Conservation (phyloP, 768 basidiomycete species). For the Termitomyces sp. region DNA sequence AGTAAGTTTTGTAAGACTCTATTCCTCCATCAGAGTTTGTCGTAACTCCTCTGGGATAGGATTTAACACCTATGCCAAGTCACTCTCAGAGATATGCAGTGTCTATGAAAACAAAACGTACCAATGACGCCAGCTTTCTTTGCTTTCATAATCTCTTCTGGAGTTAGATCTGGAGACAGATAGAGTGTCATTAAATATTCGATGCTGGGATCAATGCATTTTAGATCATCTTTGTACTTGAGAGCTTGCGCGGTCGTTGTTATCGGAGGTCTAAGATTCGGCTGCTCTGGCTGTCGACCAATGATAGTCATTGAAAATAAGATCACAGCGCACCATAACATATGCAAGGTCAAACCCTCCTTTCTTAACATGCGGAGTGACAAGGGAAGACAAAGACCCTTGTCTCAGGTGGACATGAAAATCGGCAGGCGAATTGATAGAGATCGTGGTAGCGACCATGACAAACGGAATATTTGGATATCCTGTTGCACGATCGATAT, state of each 20-base stretch:
- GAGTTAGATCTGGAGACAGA: constrained; percentile 86
- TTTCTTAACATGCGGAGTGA: constrained; percentile 82
- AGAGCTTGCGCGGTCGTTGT: constrained; percentile 77
- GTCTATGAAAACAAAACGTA: constrained; percentile 21
- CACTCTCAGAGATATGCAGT: not conserved
- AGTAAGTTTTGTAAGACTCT: constrained; percentile 91
- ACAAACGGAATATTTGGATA: not conserved
- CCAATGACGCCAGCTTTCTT: constrained; percentile 76
- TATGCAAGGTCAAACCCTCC: constrained; percentile 92
- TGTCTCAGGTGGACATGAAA: constrained; percentile 98
- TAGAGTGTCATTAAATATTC: constrained; percentile 97
- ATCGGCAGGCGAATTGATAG: constrained; percentile 69
- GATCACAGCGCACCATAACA: constrained; percentile 72
- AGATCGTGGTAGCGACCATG: constrained; percentile 31
- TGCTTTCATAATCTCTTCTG: constrained; percentile 87
- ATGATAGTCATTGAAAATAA: not conserved
- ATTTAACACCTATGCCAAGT: constrained; percentile 69
- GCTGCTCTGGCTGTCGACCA: constrained; percentile 40
- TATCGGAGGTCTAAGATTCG: constrained; percentile 89
- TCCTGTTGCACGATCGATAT: not conserved
- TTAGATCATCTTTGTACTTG: constrained; percentile 70
- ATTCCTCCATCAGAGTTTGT: constrained; percentile 97
- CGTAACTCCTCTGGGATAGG: constrained; percentile 95
- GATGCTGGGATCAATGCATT: constrained; percentile 68
- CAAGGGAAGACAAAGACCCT: constrained; percentile 73